These are phyloP conservation scores for Boehmeria nivea DNA, from an alignment of 306 rosid genomes.

Conservation along the genomic window DNA sequence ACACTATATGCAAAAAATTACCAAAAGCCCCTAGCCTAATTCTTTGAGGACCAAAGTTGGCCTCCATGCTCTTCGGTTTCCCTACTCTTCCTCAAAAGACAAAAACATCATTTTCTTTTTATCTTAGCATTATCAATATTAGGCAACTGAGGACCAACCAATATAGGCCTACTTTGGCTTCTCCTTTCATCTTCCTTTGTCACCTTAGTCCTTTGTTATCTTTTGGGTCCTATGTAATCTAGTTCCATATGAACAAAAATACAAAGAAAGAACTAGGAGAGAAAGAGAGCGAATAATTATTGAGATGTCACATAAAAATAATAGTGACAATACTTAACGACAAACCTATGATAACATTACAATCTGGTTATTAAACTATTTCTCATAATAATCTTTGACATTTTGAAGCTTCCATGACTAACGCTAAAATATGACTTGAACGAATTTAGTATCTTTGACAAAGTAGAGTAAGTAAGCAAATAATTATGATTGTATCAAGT, in stretches of 20 bases:
- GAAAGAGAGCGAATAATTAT: too few relatives aligned
- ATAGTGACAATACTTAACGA: too few relatives aligned
- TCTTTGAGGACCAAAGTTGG: not conserved
- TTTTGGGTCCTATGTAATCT: not conserved
- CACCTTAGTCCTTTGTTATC: not conserved
- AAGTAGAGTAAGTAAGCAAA: too few relatives aligned
- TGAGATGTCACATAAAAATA: too few relatives aligned
- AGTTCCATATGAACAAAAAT: not conserved
- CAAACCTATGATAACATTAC: too few relatives aligned
- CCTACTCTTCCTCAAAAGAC: constrained; percentile 9
- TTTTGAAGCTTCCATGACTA: not conserved
- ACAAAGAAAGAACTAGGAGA: not conserved
- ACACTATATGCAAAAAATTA: not conserved
- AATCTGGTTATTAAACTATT: not conserved
- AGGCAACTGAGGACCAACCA: constrained; percentile 1
- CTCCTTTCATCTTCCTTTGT: not conserved
- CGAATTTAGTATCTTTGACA: too few relatives aligned
- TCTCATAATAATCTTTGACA: not conserved
- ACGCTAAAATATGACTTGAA: too few relatives aligned
- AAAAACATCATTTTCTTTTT: constrained; percentile 14
- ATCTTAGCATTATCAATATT: constrained; percentile 1
- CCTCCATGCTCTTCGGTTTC: too few relatives aligned
- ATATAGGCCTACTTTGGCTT: not conserved
- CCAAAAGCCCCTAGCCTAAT: not conserved
- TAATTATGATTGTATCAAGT: too few relatives aligned